A percentile compares a stretch with the other conserved stretches of the same genome.
These are phyloP conservation scores for Calonectria ilicicola DNA, from an alignment of 2,329 filamentous ascomycete genomes.

Conservation along the genomic window DNA sequence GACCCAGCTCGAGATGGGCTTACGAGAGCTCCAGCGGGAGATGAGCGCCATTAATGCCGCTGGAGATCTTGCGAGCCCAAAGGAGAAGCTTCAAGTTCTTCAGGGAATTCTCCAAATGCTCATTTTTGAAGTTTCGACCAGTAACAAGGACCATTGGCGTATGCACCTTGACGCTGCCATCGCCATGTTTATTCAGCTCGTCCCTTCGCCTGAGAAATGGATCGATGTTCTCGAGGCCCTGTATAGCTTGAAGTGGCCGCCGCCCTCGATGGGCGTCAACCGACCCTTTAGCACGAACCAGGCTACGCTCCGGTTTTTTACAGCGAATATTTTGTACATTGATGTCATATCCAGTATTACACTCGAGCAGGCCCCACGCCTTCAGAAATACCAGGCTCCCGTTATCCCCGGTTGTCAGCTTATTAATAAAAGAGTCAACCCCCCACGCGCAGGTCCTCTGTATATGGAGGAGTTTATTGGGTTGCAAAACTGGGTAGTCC, in stretches of 20 bases:
- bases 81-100: slow-evolving; percentile 55
- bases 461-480: slow-evolving; percentile 65
- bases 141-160: slow-evolving; percentile 61
- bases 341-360: slow-evolving; percentile 64
- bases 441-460: slow-evolving; percentile 45
- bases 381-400: slow-evolving; percentile 55
- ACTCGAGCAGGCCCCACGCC: slow-evolving; percentile 54
- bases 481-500: slow-evolving; percentile 67
- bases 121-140: slow-evolving; percentile 62
- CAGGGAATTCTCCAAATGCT: slow-evolving; percentile 66
- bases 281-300: slow-evolving; percentile 59
- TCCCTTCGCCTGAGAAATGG: slow-evolving; percentile 53
- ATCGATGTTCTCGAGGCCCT: slow-evolving; percentile 48
- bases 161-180: slow-evolving; percentile 63
- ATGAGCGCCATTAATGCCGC: slow-evolving; percentile 51
- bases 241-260: slow-evolving; percentile 49
- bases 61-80: slow-evolving; percentile 44
- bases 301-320: slow-evolving; percentile 60
- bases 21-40: slow-evolving; percentile 58
- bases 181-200: slow-evolving; percentile 60
- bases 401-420: slow-evolving; percentile 50
- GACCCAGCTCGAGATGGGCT: slow-evolving; percentile 57
- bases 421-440: slow-evolving; percentile 26
- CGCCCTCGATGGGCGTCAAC: slow-evolving; percentile 45
- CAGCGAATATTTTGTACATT: slow-evolving; percentile 59